Base-by-base conservation (phyloP, 768 basidiomycete species). In the Paxillus rubicundulus region DNA sequence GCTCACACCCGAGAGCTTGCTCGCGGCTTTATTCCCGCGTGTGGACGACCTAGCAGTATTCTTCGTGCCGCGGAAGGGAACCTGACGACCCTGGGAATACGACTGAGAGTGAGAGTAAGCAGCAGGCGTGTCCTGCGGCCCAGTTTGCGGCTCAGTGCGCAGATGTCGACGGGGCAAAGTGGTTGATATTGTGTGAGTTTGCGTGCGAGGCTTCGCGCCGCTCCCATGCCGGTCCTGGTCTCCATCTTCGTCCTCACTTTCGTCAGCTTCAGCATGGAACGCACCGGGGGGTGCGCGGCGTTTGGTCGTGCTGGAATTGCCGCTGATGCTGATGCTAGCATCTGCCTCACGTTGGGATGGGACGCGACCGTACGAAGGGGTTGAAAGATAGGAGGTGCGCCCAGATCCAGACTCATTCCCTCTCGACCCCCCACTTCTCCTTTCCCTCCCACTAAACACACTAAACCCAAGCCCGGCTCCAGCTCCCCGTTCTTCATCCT, bases 231-330 rank as follows among this genome's bases (percentile, higher is more conserved):
- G 5, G 7, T 72, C 28, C 20, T 57, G 44, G 14, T 37, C 30
- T 6, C 5, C 21, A 5, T 24, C 24, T 5, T 52, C 55, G 8
- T 53, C 36, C 38, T 49, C 68, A 3, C 74, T 65, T 13, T 52
- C 65, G 18, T 77, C 78, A 9, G 76, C 77, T 2, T 75, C 75
- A 2, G 63, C 63, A 8, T 66, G 63, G 56, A 82, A 81, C 32
- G 78, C 78, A 0, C 78, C 79, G 9, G 79, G 80, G 5, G 71
- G 74, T 34, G 67, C 66, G 42, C 65, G 74, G 70, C 52, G 49
- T 54, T 9, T 63, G 50, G 46, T 61, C 43, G 37, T 57, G 37
- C 40, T 60, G 7, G 60, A 55, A 18, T 32, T 52, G 28, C 46
- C 59, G 30, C 50, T 57, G 47, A 16, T 37, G 41, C 43, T 36